A percentile compares a stretch with the other conserved stretches of the same genome.
These are phyloP conservation scores for Bacidia rubella DNA, from an alignment of 495 filamentous ascomycete genomes.

Conservation along the genomic window DNA sequence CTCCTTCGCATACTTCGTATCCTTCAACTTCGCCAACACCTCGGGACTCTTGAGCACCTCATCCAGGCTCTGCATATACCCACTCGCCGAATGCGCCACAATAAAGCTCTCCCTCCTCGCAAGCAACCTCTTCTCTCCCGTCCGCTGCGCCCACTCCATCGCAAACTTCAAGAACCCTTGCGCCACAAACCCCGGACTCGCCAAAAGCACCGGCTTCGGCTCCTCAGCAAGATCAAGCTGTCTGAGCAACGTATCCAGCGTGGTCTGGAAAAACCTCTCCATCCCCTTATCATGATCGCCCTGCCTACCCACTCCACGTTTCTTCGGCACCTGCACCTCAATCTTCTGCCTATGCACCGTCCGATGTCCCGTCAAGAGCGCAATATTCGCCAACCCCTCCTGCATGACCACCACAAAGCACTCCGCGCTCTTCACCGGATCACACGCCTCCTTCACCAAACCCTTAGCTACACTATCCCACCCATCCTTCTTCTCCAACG, in stretches of 20 bases:
- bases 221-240: conserved; percentile 40
- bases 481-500: conserved; percentile 60
- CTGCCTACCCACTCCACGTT: conserved; percentile 43
- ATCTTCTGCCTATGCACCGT: conserved; percentile 79
- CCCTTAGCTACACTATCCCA: conserved; percentile 87
- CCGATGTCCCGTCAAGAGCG: conserved; percentile 80
- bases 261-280: conserved; percentile 67
- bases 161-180: conserved; percentile 69
- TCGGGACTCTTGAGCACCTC: conserved; percentile 72
- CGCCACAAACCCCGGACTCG: conserved; percentile 80
- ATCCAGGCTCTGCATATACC: conserved; percentile 71
- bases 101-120: conserved; percentile 50
- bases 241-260: conserved; percentile 58
- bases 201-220: conserved; percentile 61
- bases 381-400: conserved; percentile 85
- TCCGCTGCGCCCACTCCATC: conserved; percentile 52
- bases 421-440: conserved; percentile 54
- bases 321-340: conserved; percentile 71
- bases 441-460: conserved; percentile 63
- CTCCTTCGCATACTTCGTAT: conserved; percentile 79
- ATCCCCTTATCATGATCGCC: conserved; percentile 58
- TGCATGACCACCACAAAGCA: conserved; percentile 88
- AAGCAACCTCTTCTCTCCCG: conserved; percentile 50
- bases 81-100: conserved; percentile 72
- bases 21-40: conserved; percentile 58